Evolutionary conservation across 2,329 filamentous ascomycete genomes (phyloP).

Genomic region (Colletotrichum sp.): DNA sequence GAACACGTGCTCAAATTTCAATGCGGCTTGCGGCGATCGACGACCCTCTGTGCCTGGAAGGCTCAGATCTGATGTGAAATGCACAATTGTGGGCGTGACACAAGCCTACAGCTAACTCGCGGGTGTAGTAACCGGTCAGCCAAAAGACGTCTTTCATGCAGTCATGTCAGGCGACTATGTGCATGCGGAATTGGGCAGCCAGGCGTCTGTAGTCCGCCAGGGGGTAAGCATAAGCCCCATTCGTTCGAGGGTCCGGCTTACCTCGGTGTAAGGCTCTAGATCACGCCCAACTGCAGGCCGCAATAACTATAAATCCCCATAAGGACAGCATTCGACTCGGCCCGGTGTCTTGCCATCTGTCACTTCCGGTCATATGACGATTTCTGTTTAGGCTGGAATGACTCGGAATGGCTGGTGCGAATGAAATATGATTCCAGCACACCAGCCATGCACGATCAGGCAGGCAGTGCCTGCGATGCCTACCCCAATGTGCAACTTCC

Average conservation of each 20-base stretch:
- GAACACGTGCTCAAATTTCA: not conserved
- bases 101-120: not conserved
- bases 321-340: not conserved
- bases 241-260: not conserved
- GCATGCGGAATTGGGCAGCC: not conserved
- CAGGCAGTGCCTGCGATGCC: not conserved
- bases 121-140: not conserved
- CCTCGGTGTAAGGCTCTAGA: not conserved
- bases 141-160: not conserved
- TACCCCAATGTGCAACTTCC: not conserved
- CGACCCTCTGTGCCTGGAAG: not conserved
- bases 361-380: not conserved
- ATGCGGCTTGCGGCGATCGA: not conserved
- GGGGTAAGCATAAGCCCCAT: not conserved
- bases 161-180: not conserved
- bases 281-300: too few relatives aligned
- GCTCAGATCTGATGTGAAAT: not conserved
- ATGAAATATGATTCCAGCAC: not conserved
- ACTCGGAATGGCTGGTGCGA: not conserved
- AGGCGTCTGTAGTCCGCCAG: not conserved
- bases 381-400: not conserved
- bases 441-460: not conserved
- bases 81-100: not conserved
- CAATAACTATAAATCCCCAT: not conserved
- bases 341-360: not conserved